Evolutionary conservation across 73 alveolate species (phyloP), one percentile per base, ranked within the genome.

Genomic region (Halteria grandinella): DNA sequence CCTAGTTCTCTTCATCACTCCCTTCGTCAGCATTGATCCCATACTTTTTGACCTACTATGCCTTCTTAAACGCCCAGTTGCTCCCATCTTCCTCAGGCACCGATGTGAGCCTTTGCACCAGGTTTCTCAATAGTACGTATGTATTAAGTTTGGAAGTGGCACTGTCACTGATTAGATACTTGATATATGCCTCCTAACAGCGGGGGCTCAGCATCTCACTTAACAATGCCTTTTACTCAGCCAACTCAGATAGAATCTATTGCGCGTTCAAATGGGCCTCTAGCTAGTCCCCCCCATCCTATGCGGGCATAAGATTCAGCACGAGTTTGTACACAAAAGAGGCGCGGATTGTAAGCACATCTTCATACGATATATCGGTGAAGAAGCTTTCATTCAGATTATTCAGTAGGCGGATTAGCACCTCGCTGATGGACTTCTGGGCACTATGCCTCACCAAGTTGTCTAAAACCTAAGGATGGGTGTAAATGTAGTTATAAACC

Each of bases 391-490:
- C 88, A n/a, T 57, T 4, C 23, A 50, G n/a, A n/a, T n/a, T 81
- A 33, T 31, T 59, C 17, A 82, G 76, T 10, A 82, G 48, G 34
- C 75, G 55, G 34, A 72, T 44, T 1, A 82, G 69, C 7, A 44
- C 39, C 45, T 82, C 91, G 29, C 74, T 34, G 24, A 82, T 49
- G 48, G 86, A 70, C 39, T 75, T 55, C 28, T 48, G 24, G 55
- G 44, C 29, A 27, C 70, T 57, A 53, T 66, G 80, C 39, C 45
- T 66, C 23, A 66, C 52, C 18, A 66, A 44, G 3, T 44, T 44
- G 58, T 66, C 54, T 27, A 66, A 33, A 28, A 66, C 66, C 31
- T 66, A 18, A 15, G 80, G 63, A 45, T 66, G 47, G 31, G 63
- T 1, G 53, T 66, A 66, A 15, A 66, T 32, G 52, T 66, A 66